Evolutionary conservation across 106 monocot species (phyloP), one percentile per base, ranked within the genome.

Genomic region (Xerophyta viscosa): DNA sequence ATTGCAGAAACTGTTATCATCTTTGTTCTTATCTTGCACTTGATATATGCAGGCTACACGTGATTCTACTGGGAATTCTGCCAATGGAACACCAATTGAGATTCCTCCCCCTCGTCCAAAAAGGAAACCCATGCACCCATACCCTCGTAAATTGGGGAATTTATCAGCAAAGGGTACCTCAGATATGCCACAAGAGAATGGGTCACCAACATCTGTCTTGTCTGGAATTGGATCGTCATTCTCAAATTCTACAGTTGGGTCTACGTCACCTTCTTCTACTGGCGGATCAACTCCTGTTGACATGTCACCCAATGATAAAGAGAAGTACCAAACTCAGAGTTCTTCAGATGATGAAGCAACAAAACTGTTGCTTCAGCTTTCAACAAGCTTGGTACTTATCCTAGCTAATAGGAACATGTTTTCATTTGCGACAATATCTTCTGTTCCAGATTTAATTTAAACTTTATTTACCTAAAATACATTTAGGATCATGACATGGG

Each of bases 21-120:
- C 24, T 22, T 18, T 3, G 44, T 24, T 8, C 13, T 47, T 8
- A 24, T 1, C 12, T 52, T 27, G n/a, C 29, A 14, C 19, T 14
- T 29, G 17, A 15, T 52, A 17, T 0, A n/a, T 48, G 28, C 57
- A 90, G 84, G 84, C 84, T 27, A 46, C 36, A 3, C 63, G 66
- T 20, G 84, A 81, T 20, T 71, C 81, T 3, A 48, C 64, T 31
- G 52, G 64, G 7, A 21, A 26, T 13, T 3, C 63, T 17, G 23
- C 58, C 9, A 55, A 41, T 14, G 8, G 55, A 17, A 59, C 71
- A 31, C 58, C 70, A 7, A 80, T 87, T 24, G 82, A 77, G 52
- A 93, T 93, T 20, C 92, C 92, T 66, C 92, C 92, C 46, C 87
- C 92, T 31, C 72, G 92, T 15, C 92, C 92, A 0, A 93, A 93